A percentile compares a stretch with the other conserved stretches of the same genome.
Conservation (phyloP, 73 alveolate species). For the Breviolum minutum region DNA sequence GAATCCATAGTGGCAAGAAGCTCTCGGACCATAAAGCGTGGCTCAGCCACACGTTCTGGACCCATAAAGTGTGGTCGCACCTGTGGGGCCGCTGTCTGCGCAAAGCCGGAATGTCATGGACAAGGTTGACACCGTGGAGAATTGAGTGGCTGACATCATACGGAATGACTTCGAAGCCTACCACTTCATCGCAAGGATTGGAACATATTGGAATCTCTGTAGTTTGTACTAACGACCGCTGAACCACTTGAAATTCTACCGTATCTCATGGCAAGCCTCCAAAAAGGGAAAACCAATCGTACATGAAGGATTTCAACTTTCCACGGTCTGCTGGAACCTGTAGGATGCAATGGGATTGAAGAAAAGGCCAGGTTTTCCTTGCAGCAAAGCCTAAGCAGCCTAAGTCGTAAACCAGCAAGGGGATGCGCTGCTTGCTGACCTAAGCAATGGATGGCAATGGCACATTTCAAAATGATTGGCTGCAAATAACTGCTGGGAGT, state of each 20-base stretch:
- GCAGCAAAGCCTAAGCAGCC: background rate
- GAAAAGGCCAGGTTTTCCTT: background rate
- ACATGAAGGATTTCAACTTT: conserved; percentile 65
- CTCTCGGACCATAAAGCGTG: conserved; percentile 61
- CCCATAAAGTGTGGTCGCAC: conserved; percentile 90
- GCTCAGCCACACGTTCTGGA: conserved; percentile 54
- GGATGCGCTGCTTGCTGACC: conserved; percentile 77
- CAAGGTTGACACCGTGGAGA: background rate
- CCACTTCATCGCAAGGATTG: background rate
- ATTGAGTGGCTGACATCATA: conserved; percentile 35
- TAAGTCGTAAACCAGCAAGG: conserved; percentile 25
- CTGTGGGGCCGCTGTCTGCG: background rate
- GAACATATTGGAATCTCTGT: background rate
- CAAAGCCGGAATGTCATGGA: no score
- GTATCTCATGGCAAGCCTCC: conserved; percentile 28
- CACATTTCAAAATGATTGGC: background rate
- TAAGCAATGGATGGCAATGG: background rate
- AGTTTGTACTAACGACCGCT: background rate
- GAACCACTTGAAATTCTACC: no score
- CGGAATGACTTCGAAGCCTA: conserved; percentile 72
- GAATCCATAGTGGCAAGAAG: background rate
- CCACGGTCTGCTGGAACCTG: conserved; percentile 86
- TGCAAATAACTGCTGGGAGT: no score
- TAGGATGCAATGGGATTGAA: background rate
- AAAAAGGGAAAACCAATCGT: conserved; percentile 54